These are phyloP conservation scores for Amanita pseudoporphyria DNA, from an alignment of 768 basidiomycete species.

Conservation along the genomic window DNA sequence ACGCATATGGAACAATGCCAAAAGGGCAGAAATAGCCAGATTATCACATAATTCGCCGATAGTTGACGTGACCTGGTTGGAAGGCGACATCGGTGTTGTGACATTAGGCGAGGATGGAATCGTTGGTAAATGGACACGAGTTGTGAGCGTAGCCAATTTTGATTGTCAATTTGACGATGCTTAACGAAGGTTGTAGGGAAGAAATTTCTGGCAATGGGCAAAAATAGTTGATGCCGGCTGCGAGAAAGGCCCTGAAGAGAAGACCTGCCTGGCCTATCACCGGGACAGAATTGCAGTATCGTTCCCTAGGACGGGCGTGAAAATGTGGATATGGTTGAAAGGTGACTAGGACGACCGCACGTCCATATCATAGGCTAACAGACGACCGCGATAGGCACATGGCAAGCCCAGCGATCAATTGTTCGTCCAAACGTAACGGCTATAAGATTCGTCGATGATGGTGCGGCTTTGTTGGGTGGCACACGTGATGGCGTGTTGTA, in stretches of 20 bases:
- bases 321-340: conserved; percentile 54
- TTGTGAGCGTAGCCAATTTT: conserved; percentile 26
- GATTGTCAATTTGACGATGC: neutral
- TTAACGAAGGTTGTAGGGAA: conserved; percentile 21
- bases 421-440: conserved; percentile 54
- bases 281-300: conserved; percentile 55
- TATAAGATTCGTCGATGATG: conserved; percentile 54
- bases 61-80: conserved; percentile 49
- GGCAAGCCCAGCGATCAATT: conserved; percentile 58
- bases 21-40: conserved; percentile 41
- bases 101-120: conserved; percentile 48
- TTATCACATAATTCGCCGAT: conserved; percentile 43
- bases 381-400: conserved; percentile 32
- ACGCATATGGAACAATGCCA: conserved; percentile 50
- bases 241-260: conserved; percentile 25
- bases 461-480: conserved; percentile 55
- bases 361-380: neutral
- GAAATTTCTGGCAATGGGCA: conserved; percentile 46
- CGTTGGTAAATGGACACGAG: conserved; percentile 49
- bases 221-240: conserved; percentile 42
- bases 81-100: conserved; percentile 44
- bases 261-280: conserved; percentile 43
- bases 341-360: conserved; percentile 25
- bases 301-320: conserved; percentile 48
- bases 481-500: conserved; percentile 64